Conservation (phyloP, 306 rosid species). For the Fagus crenata region DNA sequence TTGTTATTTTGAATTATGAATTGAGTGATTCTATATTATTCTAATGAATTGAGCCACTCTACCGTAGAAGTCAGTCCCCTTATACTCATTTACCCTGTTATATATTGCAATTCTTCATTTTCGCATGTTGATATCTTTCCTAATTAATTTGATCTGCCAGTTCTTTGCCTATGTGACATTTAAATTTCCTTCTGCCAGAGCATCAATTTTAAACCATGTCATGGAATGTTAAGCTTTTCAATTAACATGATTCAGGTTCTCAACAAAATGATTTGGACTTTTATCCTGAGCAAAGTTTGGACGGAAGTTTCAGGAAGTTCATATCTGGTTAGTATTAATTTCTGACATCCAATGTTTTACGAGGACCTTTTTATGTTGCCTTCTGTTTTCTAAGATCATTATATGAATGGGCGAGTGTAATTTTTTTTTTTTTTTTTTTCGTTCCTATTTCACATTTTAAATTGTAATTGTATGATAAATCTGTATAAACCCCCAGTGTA, state of each 20-base stretch:
- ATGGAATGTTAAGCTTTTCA: not conserved
- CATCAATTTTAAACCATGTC: not conserved
- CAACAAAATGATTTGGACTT: slow-evolving; percentile 40
- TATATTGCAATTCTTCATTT: not conserved
- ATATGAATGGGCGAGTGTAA: not conserved
- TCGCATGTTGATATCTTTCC: not conserved
- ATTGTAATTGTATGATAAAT: not conserved
- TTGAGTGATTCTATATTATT: not conserved
- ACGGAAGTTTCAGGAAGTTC: slow-evolving; percentile 49
- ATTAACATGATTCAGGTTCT: slow-evolving; percentile 23
- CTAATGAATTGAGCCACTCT: not conserved
- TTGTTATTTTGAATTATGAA: not conserved
- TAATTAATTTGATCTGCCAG: not conserved
- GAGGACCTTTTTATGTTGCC: too few relatives aligned
- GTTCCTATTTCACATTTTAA: not conserved
- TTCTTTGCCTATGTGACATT: not conserved
- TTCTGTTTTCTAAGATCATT: not conserved
- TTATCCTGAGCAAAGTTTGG: slow-evolving; percentile 37
- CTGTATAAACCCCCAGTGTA: not conserved
- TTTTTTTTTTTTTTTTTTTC: not conserved
- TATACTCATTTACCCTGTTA: not conserved
- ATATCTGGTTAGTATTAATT: slow-evolving; percentile 36
- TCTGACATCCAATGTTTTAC: not conserved
- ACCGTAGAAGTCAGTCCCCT: not conserved
- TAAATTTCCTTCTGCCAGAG: not conserved